Percentiles rank a stretch among this genome's conserved stretches.
Evolutionary conservation across 768 basidiomycete genomes (phyloP).

Genomic region (Strobilomyces dryophilus): DNA sequence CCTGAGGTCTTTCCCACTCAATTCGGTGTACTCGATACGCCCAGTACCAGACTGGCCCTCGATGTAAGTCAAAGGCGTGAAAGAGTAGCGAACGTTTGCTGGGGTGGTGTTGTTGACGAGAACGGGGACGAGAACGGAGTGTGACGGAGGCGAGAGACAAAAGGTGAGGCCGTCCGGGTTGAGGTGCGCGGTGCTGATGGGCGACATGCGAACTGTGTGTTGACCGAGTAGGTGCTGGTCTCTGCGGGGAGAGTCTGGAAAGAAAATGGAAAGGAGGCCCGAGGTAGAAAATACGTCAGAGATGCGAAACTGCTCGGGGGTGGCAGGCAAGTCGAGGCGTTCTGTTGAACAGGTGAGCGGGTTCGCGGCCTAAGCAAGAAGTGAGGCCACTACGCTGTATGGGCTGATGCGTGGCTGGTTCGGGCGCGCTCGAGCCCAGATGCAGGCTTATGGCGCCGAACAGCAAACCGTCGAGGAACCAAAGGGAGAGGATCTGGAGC

Average conservation of each 20-base stretch:
- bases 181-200: constrained; percentile 88
- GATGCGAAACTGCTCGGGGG: constrained; percentile 45
- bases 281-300: constrained; percentile 48
- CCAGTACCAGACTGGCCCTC: constrained; percentile 36
- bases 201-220: constrained; percentile 89
- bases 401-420: constrained; percentile 15
- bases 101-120: constrained; percentile 90
- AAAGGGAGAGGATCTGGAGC: constrained; percentile 57
- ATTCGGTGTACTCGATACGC: constrained; percentile 50
- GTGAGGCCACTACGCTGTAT: constrained; percentile 30
- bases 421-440: constrained; percentile 28
- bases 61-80: constrained; percentile 58
- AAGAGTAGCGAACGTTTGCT: constrained; percentile 63
- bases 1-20: constrained; percentile 62
- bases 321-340: constrained; percentile 37
- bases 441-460: constrained; percentile 71
- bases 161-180: constrained; percentile 74
- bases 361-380: not conserved
- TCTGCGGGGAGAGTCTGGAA: constrained; percentile 28
- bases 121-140: constrained; percentile 69
- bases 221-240: constrained; percentile 75
- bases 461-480: constrained; percentile 63
- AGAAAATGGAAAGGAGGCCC: constrained; percentile 43
- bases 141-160: constrained; percentile 57
- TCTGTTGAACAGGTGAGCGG: constrained; percentile 21